A percentile compares a stretch with the other conserved stretches of the same genome.
Conservation (phyloP, 2,329 filamentous ascomycete genomes). For the Arthroderma sp. region DNA sequence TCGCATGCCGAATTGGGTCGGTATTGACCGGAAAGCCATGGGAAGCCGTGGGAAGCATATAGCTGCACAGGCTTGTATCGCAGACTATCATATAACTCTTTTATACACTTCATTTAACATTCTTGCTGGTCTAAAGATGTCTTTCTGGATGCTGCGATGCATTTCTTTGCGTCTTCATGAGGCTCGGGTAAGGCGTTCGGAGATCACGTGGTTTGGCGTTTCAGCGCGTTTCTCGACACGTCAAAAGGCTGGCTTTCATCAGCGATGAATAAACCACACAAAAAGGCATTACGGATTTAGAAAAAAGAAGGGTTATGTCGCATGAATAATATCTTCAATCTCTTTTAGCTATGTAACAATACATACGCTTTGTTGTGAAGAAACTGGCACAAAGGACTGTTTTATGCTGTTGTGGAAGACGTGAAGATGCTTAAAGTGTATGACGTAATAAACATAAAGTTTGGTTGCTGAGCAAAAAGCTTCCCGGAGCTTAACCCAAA, state of each 20-base stretch:
- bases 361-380: neutral
- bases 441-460: constrained; percentile 9
- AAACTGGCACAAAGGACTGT: neutral
- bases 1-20: no score
- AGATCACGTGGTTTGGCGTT: constrained; percentile 23
- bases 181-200: neutral
- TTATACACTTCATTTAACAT: no score
- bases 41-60: no score
- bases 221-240: constrained; percentile 14
- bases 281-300: neutral
- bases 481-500: constrained; percentile 8
- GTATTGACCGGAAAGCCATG: no score
- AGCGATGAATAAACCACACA: neutral
- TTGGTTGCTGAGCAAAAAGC: constrained; percentile 8
- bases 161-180: neutral
- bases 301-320: neutral
- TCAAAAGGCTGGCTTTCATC: neutral
- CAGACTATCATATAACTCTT: no score
- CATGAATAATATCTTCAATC: neutral
- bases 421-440: neutral
- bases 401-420: constrained; percentile 4
- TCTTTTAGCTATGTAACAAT: neutral
- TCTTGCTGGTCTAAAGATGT: no score
- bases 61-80: no score
- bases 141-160: no score